Evolutionary conservation across 1,284 basidiomycete genomes (phyloP), one percentile per base, ranked within the genome.

Genomic region (Austroboletus niveus): DNA sequence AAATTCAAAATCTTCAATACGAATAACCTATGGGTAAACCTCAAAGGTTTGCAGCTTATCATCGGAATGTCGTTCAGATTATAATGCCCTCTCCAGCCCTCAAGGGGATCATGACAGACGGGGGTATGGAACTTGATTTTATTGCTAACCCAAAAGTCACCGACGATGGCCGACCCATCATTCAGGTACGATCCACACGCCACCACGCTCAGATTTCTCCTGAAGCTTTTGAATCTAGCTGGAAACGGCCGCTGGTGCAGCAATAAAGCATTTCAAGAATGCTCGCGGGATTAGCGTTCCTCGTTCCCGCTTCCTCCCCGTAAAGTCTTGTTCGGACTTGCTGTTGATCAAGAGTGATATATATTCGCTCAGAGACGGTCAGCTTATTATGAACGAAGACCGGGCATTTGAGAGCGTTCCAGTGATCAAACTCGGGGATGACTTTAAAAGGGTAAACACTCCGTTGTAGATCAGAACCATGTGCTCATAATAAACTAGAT

Each of bases 1-100:
- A 94, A 94, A 73, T 94, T 95, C 85, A 94, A 94, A 82, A 90
- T 90, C 69, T 94, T 95, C 83, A 95, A 94, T 80, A 96, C 94
- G 55, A 98, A 98, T 84, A 98, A 98, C 78, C 76, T 96, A 65
- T 98, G 95, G 96, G 84, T 98, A 74, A 93, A 98, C 77, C 79
- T 99, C 57, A 84, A 80, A 69, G 87, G 82, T 82, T 55, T 45
- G 59, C 48, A 27, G 42, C 41, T 5, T n/a, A 8, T 8, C 17
- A 27, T 8, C 10, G 2, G 24, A 22, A 24, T 51, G 35, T 45
- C 20, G 10, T 60, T 42, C 31, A 14, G 47, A 32, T 12, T 12
- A 32, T 32, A 32, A 32, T 32, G 10, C 31, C 5, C 42, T 32
- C 57, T 56, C n/a, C 51, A 76, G 87, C 92, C 31, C 83, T 99